Evolutionary conservation across 2,329 filamentous ascomycete species (phyloP).

Genomic region (Didymella sp.): DNA sequence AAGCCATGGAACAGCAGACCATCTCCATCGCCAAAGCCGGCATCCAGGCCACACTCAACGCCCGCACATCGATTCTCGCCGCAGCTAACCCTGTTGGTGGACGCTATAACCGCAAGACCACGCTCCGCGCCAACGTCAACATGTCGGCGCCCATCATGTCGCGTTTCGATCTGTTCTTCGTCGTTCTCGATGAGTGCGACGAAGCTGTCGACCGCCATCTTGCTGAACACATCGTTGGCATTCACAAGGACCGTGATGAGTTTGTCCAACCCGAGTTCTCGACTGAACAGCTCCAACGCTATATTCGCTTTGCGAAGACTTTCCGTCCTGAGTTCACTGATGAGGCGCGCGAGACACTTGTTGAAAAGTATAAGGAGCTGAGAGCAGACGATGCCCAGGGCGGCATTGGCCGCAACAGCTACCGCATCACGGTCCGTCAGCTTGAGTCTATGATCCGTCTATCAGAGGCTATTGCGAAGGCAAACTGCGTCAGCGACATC

Average conservation of each 20-base stretch:
- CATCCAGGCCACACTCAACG: conserved; percentile 96
- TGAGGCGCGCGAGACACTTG: conserved; percentile 83
- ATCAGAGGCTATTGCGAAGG: conserved; percentile 97
- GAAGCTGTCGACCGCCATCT: conserved; percentile 89
- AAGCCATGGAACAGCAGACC: conserved; percentile 99
- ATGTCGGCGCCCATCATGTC: conserved; percentile 99
- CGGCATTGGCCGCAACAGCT: conserved; percentile 91
- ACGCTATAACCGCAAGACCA: conserved; percentile 96
- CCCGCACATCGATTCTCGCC: conserved; percentile 91
- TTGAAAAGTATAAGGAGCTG: conserved; percentile 94
- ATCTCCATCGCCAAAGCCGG: conserved; percentile 99
- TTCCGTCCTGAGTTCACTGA: conserved; percentile 93
- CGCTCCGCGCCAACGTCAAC: conserved; percentile 93
- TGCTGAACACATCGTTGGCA: conserved; percentile 90
- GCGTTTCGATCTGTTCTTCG: conserved; percentile 98
- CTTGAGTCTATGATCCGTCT: conserved; percentile 95
- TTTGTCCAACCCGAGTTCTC: conserved; percentile 92
- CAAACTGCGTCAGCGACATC: conserved; percentile 93
- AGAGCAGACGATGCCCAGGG: conserved; percentile 92
- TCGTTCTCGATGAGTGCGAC: conserved; percentile 95
- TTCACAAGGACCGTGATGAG: conserved; percentile 91
- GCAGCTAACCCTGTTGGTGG: conserved; percentile 96
- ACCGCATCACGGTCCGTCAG: conserved; percentile 96
- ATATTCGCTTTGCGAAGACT: conserved; percentile 93
- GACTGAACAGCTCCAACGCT: conserved; percentile 94